Base-by-base conservation (phyloP, 108 stramenopile species). In the Conticribra guillardii region DNA sequence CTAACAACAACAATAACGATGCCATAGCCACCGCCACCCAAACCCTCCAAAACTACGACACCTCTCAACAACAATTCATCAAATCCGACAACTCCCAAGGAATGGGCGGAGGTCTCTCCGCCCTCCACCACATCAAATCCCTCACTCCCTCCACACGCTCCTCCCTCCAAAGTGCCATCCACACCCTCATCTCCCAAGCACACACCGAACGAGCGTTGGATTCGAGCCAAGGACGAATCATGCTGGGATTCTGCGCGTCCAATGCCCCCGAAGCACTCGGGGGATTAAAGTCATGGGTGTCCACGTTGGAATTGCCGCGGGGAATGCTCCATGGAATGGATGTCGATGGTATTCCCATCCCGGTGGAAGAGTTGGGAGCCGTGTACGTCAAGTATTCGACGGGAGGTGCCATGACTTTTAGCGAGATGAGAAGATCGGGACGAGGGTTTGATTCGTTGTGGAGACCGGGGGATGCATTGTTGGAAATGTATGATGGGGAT, bases 361-460 rank as follows among this genome's bases (percentile, higher is more conserved):
- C 80, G 50, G 60, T 71, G 0, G 84, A 89, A 56, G 53, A 89
- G 3, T 45, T 82, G 54, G 87, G 85, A 22, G 67, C 76, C 1
- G 88, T 91, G 0, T 95, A 95, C 69, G 86, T 95, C 71, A 95
- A 95, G 68, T 95, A 92, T 71, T 89, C 86, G 50, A 87, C 91
- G 11, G 91, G 91, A 41, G 94, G 94, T 2, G 86, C 87, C 21
- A 82, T 84, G 54, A 92, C 88, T 0, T 95, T 91, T 73, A 52
- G 52, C 1, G 85, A 92, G 34, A 90, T 95, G 32, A 74, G 94
- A 59, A 80, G 69, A 51, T 77, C 81, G 19, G 84, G 87, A 29
- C 31, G 81, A 7, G 94, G 94, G 1, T 95, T 95, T 69, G 89
- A 91, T 82, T 87, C 90, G 1, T 64, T 95, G 22, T 92, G 91